phyloP scores from a whole-genome alignment of 2,329 filamentous ascomycete species.

The Aureobasidium mangrovei region DNA sequence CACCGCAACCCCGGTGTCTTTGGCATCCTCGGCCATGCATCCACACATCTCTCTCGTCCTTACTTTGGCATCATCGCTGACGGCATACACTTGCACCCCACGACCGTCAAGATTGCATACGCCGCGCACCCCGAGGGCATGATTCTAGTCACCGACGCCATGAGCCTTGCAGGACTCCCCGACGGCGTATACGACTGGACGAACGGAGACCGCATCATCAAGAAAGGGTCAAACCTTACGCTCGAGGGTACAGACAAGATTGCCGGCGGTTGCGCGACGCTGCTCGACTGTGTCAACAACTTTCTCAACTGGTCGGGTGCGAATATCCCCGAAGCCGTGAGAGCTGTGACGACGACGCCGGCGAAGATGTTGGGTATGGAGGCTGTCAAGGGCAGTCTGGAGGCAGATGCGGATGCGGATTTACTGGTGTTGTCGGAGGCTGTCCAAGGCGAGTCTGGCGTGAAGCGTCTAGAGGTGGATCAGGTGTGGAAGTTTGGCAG shows the following conservation, averaged over 20 bases:
- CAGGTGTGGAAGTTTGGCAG: conserved; percentile 74
- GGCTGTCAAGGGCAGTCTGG: conserved; percentile 53
- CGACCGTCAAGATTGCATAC: conserved; percentile 81
- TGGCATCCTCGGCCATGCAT: conserved; percentile 58
- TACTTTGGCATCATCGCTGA: conserved; percentile 88
- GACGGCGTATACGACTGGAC: conserved; percentile 83
- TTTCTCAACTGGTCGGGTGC: conserved; percentile 67
- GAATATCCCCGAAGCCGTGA: conserved; percentile 58
- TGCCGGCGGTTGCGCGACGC: conserved; percentile 49
- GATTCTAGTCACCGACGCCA: conserved; percentile 85
- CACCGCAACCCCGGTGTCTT: conserved; percentile 89
- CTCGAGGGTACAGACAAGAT: conserved; percentile 72
- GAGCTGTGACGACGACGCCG: conserved; percentile 66
- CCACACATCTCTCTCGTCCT: conserved; percentile 43
- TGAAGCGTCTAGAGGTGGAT: conserved; percentile 52
- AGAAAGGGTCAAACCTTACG: conserved; percentile 62
- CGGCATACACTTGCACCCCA: conserved; percentile 82
- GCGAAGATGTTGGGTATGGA: conserved; percentile 65
- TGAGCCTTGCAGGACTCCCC: conserved; percentile 75
- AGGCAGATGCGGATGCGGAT: conserved; percentile 40
- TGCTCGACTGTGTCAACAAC: conserved; percentile 78
- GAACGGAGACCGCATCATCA: conserved; percentile 59
- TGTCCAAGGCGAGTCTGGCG: conserved; percentile 35
- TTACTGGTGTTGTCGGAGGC: conserved; percentile 57
- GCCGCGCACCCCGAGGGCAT: conserved; percentile 77